Percentiles rank a stretch among this genome's conserved stretches.
Conservation (phyloP, 768 basidiomycete genomes). For the Wakefieldia striispora region DNA sequence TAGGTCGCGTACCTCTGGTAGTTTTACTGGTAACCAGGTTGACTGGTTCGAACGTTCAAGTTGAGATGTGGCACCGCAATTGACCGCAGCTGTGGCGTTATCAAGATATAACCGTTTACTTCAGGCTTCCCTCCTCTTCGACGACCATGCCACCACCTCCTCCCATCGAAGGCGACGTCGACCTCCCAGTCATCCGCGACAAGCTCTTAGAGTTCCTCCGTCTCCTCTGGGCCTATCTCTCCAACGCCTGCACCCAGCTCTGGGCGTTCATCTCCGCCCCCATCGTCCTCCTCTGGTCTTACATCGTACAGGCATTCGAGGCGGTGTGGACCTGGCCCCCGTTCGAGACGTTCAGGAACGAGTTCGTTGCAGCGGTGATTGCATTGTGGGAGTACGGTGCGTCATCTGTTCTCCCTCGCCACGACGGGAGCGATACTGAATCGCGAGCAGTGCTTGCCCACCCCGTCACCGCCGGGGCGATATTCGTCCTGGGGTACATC, state of each 20-base stretch:
- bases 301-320: conserved; percentile 5
- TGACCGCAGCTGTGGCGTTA: too few relatives aligned
- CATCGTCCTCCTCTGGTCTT: conserved; percentile 8
- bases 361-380: conserved; percentile 8
- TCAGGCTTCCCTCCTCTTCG: not conserved
- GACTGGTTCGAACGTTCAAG: too few relatives aligned
- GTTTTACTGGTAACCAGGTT: too few relatives aligned
- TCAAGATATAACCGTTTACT: not conserved
- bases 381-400: conserved; percentile 12
- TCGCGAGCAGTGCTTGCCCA: conserved; percentile 2
- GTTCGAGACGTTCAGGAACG: conserved; percentile 21
- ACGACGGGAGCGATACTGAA: too few relatives aligned
- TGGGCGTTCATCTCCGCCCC: conserved; percentile 1
- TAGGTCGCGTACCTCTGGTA: too few relatives aligned
- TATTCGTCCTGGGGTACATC: conserved; percentile 13
- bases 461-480: conserved; percentile 8
- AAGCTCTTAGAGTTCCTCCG: conserved; percentile 14
- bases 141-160: conserved; percentile 12
- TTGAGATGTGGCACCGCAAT: too few relatives aligned
- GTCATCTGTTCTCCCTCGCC: not conserved
- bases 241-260: not conserved
- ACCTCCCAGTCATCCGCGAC: conserved; percentile 15
- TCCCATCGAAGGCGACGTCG: conserved; percentile 15
- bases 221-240: conserved; percentile 6
- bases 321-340: conserved; percentile 21